A percentile compares a stretch with the other conserved stretches of the same genome.
Conservation (phyloP, 1,139 yeast genomes). For the Chernovozyma aurita region DNA sequence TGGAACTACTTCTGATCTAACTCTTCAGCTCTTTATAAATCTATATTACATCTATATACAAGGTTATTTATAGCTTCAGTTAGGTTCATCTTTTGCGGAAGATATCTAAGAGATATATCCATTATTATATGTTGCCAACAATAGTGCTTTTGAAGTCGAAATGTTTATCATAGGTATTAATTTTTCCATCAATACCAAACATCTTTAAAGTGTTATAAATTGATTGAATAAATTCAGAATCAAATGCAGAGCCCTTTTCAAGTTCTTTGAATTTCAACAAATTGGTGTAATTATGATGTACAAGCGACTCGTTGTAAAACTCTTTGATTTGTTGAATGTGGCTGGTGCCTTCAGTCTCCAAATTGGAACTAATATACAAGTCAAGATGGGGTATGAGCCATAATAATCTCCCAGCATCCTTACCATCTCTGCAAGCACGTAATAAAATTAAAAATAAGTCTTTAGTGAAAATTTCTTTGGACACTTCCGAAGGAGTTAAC, state of each 20-base stretch:
- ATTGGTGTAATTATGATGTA: background rate
- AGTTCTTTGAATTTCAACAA: conserved; percentile 1
- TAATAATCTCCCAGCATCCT: conserved; percentile 34
- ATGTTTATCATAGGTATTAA: conserved; percentile 16
- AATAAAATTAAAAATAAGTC: conserved; percentile 23
- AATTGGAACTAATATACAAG: conserved; percentile 16
- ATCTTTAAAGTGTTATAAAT: conserved; percentile 15
- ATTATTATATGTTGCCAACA: too few species aligned
- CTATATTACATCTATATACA: background rate
- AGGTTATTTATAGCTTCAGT: too few species aligned
- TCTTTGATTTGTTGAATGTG: conserved; percentile 10
- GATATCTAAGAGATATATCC: too few species aligned
- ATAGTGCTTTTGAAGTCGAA: conserved; percentile 8
- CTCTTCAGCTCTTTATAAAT: background rate
- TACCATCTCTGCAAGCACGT: conserved; percentile 21
- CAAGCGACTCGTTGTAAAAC: conserved; percentile 4
- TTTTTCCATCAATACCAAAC: conserved; percentile 25
- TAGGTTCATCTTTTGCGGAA: too few species aligned
- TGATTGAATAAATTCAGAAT: conserved; percentile 11
- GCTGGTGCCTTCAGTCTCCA: conserved; percentile 7
- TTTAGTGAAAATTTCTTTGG: conserved; percentile 20
- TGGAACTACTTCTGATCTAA: too few species aligned
- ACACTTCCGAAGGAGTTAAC: conserved; percentile 11
- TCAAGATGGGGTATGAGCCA: conserved; percentile 40
- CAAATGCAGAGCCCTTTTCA: conserved; percentile 8